Conservation (phyloP, 768 basidiomycete genomes). For the Leccinum variicolor region DNA sequence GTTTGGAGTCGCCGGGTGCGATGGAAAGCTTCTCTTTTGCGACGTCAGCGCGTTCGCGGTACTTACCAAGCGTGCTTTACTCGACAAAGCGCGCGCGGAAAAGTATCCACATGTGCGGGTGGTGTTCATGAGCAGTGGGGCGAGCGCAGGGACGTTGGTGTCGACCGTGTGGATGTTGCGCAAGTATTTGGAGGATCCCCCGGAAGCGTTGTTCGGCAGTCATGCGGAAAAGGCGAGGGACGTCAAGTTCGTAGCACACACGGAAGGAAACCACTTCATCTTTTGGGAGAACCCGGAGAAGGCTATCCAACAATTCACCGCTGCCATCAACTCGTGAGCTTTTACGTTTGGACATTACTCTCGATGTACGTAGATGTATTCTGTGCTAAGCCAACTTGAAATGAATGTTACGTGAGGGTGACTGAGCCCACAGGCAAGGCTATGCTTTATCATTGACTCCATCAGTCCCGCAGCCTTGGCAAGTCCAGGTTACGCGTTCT, state of each 20-base stretch:
- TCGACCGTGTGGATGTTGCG: constrained; percentile 13
- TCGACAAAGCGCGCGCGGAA: constrained; percentile 11
- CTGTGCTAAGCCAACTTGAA: background rate
- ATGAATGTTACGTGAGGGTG: background rate
- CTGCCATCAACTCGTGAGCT: constrained; percentile 6
- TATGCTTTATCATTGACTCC: too few species aligned
- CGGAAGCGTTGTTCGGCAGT: constrained; percentile 5
- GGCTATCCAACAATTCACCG: constrained; percentile 16
- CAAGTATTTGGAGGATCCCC: constrained; percentile 6
- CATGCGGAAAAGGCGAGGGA: constrained; percentile 22
- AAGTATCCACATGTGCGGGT: constrained; percentile 13
- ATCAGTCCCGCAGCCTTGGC: background rate
- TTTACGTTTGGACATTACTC: background rate
- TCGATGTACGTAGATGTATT: background rate
- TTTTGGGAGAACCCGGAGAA: constrained; percentile 25
- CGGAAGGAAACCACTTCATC: constrained; percentile 24
- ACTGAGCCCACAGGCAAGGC: too few species aligned
- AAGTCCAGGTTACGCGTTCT: too few species aligned
- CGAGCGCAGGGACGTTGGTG: constrained; percentile 4
- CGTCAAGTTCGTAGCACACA: constrained; percentile 9
- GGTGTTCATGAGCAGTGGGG: constrained; percentile 18
- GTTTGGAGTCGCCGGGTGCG: constrained; percentile 5
- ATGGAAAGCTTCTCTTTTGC: constrained; percentile 14
- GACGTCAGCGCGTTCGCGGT: constrained; percentile 1
- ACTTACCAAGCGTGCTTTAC: constrained; percentile 14